Evolutionary conservation across 2,329 filamentous ascomycete species (phyloP), one percentile per base, ranked within the genome.

Genomic region (Alternaria sp.): DNA sequence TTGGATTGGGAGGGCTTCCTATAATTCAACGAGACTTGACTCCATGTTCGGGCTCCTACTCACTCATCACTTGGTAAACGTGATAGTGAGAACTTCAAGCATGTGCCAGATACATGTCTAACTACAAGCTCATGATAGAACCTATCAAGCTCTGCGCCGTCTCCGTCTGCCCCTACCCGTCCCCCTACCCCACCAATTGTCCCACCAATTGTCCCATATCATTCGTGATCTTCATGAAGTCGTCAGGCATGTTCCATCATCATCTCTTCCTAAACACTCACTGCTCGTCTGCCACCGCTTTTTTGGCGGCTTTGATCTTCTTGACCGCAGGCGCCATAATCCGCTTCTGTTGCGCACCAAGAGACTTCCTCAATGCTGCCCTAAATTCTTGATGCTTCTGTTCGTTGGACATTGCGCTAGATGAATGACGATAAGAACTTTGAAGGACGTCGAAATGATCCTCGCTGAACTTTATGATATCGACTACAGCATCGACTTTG

Each of bases 401-500:
- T 14, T 59, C 57, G 18, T 28, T 20, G 20, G 24, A 4, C 8
- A 12, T 6, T 7, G 32, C 14, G 32, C 32, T 14, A 36, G 12
- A 22, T n/a, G 20, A 9, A 26, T 20, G 18, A 2, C 7, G 24
- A 3, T 3, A 20, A 11, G 2, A 6, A 11, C 2, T 2, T 16
- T 24, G 20, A n/a, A 14, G 14, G 1, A 4, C 3, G 5, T 24
- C 42, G 16, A 59, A 46, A 7, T n/a, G 18, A 20, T n/a, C 4
- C 7, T 42, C 41, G 5, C 22, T 16, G 2, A 75, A 8, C 4
- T 66, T 41, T 18, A 76, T 26, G 18, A 75, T 4, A 16, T 76
- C 68, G 5, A 78, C 43, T 1, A 68, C 76, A 7, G 71, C 76
- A 56, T 78, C 75, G 3, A 57, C 18, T 28, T 64, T 71, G 3